Base-by-base conservation (phyloP, 192 early-diverging fungal genomes). In the Backusella tuberculispora region DNA sequence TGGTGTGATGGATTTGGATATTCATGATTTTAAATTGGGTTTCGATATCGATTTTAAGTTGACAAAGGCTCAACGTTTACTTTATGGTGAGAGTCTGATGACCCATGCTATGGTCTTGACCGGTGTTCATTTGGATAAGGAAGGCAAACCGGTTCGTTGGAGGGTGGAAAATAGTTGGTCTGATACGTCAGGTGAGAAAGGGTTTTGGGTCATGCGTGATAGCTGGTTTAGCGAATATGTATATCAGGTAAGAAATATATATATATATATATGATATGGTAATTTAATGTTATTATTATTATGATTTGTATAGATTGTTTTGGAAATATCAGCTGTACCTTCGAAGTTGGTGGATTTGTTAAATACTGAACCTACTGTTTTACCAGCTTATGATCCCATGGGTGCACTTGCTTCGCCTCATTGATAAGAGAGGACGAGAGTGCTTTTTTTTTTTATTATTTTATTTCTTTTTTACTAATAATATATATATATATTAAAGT, bases 41-140 rank as follows among this genome's bases (percentile, higher is more conserved):
- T 94, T 94, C 78, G 84, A 88, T 72, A 70, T 92, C 68, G 81
- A 74, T 13, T 87, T 91, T 65, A 78, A 80, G 0, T 66, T 88
- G 78, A 87, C 78, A 71, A 94, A 94, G 78, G 90, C 84, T 19
- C 81, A 94, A 72, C 86, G 93, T 19, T 77, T 94, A 71, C 75
- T 90, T 74, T 90, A 91, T 66, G 89, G 88, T 63, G 92, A 94
- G 68, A 89, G 87, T 68, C 38, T 86, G 70, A 94, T 94, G 91
- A 94, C 93, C 10, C 93, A 94, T 63, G 92, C 92, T 9, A 94
- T 94, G 93, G 86, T 92, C 14, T 90, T 93, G 73, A 92, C 91
- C 0, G 92, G 92, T 60, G 92, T 92, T 17, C 92, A 94, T 74
- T 46, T 89, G 50, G 85, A 87, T 69, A 88, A 89, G 77, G 74